Base-by-base conservation (phyloP, 805 yeast genomes). In the Blastobotrys americana region DNA sequence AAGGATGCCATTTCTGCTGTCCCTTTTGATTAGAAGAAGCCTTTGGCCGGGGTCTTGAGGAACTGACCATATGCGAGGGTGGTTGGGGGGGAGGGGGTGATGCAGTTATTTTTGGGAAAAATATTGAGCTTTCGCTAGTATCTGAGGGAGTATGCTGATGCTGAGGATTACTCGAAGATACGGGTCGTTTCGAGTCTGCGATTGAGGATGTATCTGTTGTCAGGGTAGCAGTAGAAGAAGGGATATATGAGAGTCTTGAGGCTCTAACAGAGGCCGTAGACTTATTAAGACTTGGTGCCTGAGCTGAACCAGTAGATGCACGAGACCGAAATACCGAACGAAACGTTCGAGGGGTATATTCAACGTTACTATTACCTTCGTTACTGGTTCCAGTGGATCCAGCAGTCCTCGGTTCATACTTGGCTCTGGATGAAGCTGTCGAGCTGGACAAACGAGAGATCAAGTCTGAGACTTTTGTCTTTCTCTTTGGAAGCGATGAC, bases 391-490 rank as follows among this genome's bases (percentile, higher is more conserved):
- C 38, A 9, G 38, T 10, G 4, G 20, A 22, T 25, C 34, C 18
- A 4, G 34, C 27, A 25, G 31, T 8, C 31, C 13, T 25, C 13
- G 31, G 31, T 23, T 42, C 44, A 16, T 21, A 35, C 19, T 42
- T 42, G 15, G 57, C 55, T 23, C 60, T 53, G 13, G 58, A 52
- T 16, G 61, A 44, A 5, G 57, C 58, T 1, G 63, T 60, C 10
- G 59, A 55, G 21, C 59, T 45, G 2, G 64, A 59, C 37, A 61
- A 50, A 17, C 65, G 50, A 9, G 63, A 47, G 3, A 61, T 47
- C 35, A 61, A 41, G 16, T 60, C 65, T 3, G 63, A 50, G 10
- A 60, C 56, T 25, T 56, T 45, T 25, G 58, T 51, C 37, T 51
- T 41, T 6, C 49, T 39, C 31, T 51, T 51, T n/a, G 47, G 47